phyloP scores from a whole-genome alignment of 2,329 filamentous ascomycete genomes.

The Trichoderma pleuroti region DNA sequence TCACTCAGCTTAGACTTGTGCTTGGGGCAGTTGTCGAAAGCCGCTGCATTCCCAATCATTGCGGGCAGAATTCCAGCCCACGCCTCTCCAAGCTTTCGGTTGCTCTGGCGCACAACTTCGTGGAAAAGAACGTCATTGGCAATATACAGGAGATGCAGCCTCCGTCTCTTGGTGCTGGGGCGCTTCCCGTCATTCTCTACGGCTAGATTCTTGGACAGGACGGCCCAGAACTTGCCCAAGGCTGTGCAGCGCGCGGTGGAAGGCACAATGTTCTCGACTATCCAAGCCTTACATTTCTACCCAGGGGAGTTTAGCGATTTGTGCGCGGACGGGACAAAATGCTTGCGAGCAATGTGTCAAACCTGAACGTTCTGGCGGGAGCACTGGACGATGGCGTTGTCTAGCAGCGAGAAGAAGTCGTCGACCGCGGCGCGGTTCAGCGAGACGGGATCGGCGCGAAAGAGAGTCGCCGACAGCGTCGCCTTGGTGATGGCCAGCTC shows the following conservation, averaged over 20 bases:
- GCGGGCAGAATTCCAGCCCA: constrained; percentile 58
- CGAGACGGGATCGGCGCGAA: constrained; percentile 69
- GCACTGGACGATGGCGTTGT: constrained; percentile 65
- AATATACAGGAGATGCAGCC: constrained; percentile 73
- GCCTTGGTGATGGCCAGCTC: constrained; percentile 76
- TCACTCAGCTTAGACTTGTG: constrained; percentile 61
- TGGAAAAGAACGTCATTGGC: constrained; percentile 77
- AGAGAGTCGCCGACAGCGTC: constrained; percentile 68
- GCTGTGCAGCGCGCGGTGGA: constrained; percentile 64
- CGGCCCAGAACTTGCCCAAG: constrained; percentile 72
- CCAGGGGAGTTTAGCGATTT: constrained; percentile 28
- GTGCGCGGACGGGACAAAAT: constrained; percentile 2
- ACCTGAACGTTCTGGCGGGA: constrained; percentile 83
- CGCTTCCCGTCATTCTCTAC: constrained; percentile 28
- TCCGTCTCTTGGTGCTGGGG: constrained; percentile 62
- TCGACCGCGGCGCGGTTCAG: constrained; percentile 67
- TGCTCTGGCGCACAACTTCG: constrained; percentile 50
- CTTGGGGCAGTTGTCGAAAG: constrained; percentile 59
- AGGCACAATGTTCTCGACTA: constrained; percentile 65
- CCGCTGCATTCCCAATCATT: constrained; percentile 57
- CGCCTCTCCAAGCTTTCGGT: constrained; percentile 51
- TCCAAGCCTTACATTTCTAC: constrained; percentile 88
- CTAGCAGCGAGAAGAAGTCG: constrained; percentile 63
- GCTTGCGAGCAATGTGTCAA: constrained; percentile 47
- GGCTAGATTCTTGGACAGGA: constrained; percentile 52